A percentile compares a stretch with the other conserved stretches of the same genome.
Evolutionary conservation across 2,329 filamentous ascomycete species (phyloP).

Genomic region (Leptographium flavum): DNA sequence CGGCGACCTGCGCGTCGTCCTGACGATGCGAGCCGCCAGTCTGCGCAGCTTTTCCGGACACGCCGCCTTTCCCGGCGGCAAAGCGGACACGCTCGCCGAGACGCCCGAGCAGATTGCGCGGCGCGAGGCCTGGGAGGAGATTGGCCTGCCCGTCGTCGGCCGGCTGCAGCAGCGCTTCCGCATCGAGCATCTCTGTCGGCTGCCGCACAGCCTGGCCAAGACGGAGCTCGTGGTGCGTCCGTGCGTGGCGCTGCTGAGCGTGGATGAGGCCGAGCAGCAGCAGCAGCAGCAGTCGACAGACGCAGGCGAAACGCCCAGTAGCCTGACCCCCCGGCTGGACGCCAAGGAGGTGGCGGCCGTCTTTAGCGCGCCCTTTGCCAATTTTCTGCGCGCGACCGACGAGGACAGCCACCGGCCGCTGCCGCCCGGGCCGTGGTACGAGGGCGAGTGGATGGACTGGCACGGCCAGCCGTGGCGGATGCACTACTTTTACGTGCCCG

Average conservation of each 20-base stretch:
- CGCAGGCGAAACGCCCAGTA: conserved; percentile 28
- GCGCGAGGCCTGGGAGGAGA: conserved; percentile 84
- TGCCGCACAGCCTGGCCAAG: conserved; percentile 62
- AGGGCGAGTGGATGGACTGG: conserved; percentile 69
- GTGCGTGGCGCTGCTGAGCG: conserved; percentile 59
- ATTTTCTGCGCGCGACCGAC: conserved; percentile 56
- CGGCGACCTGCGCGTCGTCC: conserved; percentile 61
- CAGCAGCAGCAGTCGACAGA: no score
- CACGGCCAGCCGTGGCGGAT: conserved; percentile 66
- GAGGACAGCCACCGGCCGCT: conserved; percentile 22
- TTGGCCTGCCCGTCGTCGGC: conserved; percentile 67
- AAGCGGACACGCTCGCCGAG: conserved; percentile 42
- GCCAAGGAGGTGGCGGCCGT: conserved; percentile 87
- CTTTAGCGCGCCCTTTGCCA: conserved; percentile 77
- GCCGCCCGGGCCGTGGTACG: conserved; percentile 61
- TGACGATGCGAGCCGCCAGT: conserved; percentile 52
- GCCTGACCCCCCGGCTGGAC: conserved; percentile 68
- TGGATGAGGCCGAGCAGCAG: neutral
- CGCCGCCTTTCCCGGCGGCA: conserved; percentile 74
- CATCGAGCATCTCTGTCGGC: conserved; percentile 75
- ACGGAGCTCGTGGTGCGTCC: conserved; percentile 63
- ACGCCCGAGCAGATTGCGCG: conserved; percentile 72
- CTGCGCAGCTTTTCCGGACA: conserved; percentile 65
- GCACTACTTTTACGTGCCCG: conserved; percentile 86
- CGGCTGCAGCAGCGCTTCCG: conserved; percentile 63